These are phyloP conservation scores for Tarenaya hassleriana DNA, from an alignment of 345 rosid species.

Conservation along the genomic window DNA sequence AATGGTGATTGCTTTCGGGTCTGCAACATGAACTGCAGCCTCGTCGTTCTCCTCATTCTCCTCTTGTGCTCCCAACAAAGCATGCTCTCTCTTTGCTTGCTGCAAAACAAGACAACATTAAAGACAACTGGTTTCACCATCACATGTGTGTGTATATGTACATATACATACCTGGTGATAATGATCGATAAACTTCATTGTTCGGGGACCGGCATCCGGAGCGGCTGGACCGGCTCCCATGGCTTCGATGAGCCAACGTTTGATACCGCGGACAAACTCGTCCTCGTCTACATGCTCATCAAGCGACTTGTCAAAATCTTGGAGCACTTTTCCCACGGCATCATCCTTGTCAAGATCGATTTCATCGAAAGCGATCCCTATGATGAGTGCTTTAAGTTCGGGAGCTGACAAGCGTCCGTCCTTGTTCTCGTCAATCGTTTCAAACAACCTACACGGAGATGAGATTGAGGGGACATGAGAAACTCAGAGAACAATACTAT, in stretches of 20 bases:
- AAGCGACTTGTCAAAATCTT: conserved; percentile 52
- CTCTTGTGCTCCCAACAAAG: conserved; percentile 44
- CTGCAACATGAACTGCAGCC: conserved; percentile 41
- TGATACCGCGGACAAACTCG: conserved; percentile 54
- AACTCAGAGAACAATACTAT: not conserved
- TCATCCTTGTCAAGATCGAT: conserved; percentile 59
- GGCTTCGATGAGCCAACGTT: conserved; percentile 49
- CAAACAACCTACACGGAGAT: conserved; percentile 57
- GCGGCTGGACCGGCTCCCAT: conserved; percentile 35
- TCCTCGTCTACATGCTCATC: conserved; percentile 31
- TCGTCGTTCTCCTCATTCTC: conserved; percentile 53
- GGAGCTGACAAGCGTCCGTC: conserved; percentile 38
- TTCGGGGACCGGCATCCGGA: conserved; percentile 36
- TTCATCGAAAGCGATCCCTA: conserved; percentile 77
- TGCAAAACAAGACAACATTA: conserved; percentile 32
- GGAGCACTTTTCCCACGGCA: conserved; percentile 53
- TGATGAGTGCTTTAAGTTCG: conserved; percentile 60
- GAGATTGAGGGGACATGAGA: no score
- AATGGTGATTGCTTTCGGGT: conserved; percentile 43
- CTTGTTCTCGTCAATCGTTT: conserved; percentile 48
- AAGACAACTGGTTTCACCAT: no score
- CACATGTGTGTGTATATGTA: no score
- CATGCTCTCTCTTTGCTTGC: conserved; percentile 73
- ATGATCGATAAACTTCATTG: conserved; percentile 40
- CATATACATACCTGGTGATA: conserved; percentile 44